Evolutionary conservation across 768 basidiomycete species (phyloP).

Genomic region (Psilocybe azurescens): DNA sequence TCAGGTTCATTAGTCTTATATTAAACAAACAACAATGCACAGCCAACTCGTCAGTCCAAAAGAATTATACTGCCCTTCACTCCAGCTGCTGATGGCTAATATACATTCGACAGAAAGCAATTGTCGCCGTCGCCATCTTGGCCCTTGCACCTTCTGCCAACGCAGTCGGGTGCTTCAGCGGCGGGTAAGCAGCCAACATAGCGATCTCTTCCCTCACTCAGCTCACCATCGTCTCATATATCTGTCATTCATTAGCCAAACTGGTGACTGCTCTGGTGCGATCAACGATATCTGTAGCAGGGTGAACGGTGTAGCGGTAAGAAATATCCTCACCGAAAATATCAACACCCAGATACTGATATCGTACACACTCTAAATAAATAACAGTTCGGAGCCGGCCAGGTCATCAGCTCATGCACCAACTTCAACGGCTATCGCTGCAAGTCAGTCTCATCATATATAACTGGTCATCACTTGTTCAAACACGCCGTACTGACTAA

Average conservation of each 20-base stretch:
- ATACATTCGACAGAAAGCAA: neutral
- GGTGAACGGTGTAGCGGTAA: neutral
- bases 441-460: neutral
- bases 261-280: neutral
- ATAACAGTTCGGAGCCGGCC: neutral
- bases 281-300: neutral
- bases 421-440: neutral
- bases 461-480: no score
- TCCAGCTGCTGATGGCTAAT: no score
- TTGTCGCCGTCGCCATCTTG: neutral
- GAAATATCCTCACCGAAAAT: neutral
- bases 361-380: neutral
- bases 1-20: no score
- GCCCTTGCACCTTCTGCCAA: neutral
- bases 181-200: neutral
- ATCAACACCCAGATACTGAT: no score
- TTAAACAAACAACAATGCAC: no score
- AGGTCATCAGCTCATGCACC: neutral
- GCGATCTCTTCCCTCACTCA: neutral
- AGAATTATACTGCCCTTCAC: no score
- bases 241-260: neutral
- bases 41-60: no score
- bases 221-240: neutral
- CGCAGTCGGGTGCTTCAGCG: conserved; percentile 4
- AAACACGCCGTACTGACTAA: no score